Percentiles rank a stretch among this genome's conserved stretches.
These are phyloP conservation scores for Penicillium samsonianum DNA, from an alignment of 495 filamentous ascomycete species.

Conservation along the genomic window DNA sequence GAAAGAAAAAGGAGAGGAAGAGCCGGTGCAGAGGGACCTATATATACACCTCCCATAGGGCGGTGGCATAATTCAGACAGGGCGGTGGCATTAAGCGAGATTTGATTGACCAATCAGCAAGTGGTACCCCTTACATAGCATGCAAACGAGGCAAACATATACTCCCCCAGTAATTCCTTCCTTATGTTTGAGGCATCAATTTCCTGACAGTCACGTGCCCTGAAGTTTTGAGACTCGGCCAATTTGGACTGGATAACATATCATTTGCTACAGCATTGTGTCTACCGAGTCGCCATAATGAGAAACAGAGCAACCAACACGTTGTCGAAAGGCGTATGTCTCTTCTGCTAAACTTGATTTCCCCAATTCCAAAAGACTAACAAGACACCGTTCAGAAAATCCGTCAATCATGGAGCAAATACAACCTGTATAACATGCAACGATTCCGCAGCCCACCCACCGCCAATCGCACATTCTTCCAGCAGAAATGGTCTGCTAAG, in stretches of 20 bases:
- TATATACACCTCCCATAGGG: slow-evolving; percentile 22
- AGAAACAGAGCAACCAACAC: slow-evolving; percentile 51
- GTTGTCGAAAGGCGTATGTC: slow-evolving; percentile 46
- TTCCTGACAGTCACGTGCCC: slow-evolving; percentile 33
- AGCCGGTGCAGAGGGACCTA: slow-evolving; percentile 13
- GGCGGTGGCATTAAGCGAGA: slow-evolving; percentile 41
- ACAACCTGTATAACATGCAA: slow-evolving; percentile 87
- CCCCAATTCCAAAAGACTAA: slow-evolving; percentile 16
- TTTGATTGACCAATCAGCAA: slow-evolving; percentile 6
- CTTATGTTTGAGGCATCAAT: neutral
- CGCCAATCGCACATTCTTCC: slow-evolving; percentile 72
- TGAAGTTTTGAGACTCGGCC: slow-evolving; percentile 40
- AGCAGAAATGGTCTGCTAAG: slow-evolving; percentile 96
- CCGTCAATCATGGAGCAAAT: slow-evolving; percentile 96
- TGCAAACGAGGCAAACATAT: neutral
- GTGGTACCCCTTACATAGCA: slow-evolving; percentile 3
- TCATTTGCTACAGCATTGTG: slow-evolving; percentile 15
- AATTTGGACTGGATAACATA: slow-evolving; percentile 12
- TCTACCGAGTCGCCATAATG: slow-evolving; percentile 37
- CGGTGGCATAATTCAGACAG: neutral
- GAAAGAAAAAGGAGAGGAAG: slow-evolving; percentile 45
- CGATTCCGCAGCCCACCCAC: slow-evolving; percentile 45
- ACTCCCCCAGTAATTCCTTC: neutral
- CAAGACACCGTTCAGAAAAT: slow-evolving; percentile 63
- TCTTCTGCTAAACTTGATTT: slow-evolving; percentile 5